A percentile compares a stretch with the other conserved stretches of the same genome.
These are phyloP conservation scores for Quaeritorhiza haematococci DNA, from an alignment of 371 early-diverging fungal genomes.

Conservation along the genomic window DNA sequence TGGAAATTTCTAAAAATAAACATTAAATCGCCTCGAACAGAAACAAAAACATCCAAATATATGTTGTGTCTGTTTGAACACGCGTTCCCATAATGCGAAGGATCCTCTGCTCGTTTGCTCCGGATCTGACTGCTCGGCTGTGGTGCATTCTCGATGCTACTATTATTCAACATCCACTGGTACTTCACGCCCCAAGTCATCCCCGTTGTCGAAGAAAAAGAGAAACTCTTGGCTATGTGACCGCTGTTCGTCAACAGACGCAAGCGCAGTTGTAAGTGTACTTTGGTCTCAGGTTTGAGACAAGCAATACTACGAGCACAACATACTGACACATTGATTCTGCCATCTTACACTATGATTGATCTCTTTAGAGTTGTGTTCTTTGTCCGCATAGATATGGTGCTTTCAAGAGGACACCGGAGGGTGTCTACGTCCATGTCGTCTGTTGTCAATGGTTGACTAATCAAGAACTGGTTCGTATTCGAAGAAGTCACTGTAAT, in stretches of 20 bases:
- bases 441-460: no score
- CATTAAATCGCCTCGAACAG: slow-evolving; percentile 6
- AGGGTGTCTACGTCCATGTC: neutral
- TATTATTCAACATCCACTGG: neutral
- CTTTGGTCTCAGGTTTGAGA: neutral
- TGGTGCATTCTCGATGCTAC: slow-evolving; percentile 20
- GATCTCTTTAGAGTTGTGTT: slow-evolving; percentile 12
- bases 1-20: no score
- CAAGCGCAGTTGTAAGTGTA: slow-evolving; percentile 7
- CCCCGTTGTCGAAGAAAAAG: no score
- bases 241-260: slow-evolving; percentile 6
- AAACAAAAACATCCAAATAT: slow-evolving; percentile 13
- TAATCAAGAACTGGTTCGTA: no score
- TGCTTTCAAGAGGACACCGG: slow-evolving; percentile 4
- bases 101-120: slow-evolving; percentile 13
- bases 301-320: neutral
- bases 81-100: neutral
- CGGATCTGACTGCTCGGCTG: slow-evolving; percentile 10
- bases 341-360: neutral
- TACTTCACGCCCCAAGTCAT: no score
- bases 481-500: no score
- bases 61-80: slow-evolving; percentile 20
- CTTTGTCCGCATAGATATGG: slow-evolving; percentile 22
- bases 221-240: slow-evolving; percentile 26
- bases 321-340: no score